phyloP scores from a whole-genome alignment of 2,329 filamentous ascomycete genomes.

The Capronia coronata region DNA sequence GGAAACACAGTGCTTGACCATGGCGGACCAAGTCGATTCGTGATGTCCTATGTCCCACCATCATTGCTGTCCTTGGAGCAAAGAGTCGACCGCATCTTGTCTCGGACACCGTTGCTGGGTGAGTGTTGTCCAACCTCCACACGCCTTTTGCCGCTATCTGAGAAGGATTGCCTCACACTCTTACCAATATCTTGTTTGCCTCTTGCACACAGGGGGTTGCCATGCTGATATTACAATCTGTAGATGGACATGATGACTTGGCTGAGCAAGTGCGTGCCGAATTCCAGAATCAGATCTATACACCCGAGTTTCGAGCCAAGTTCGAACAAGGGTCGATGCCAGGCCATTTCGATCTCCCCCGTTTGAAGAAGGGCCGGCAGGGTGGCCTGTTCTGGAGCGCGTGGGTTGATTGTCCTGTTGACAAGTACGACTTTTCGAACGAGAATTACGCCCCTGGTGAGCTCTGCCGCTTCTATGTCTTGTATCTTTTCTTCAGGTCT shows the following conservation, averaged over 20 bases:
- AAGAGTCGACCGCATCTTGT: slow-evolving; percentile 41
- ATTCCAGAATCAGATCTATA: slow-evolving; percentile 73
- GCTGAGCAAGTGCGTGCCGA: slow-evolving; percentile 61
- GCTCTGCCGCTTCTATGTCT: neutral
- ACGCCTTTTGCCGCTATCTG: too few species aligned
- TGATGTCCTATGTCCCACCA: slow-evolving; percentile 4
- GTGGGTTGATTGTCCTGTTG: slow-evolving; percentile 66
- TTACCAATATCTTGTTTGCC: too few species aligned
- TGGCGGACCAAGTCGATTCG: neutral
- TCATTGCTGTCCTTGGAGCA: slow-evolving; percentile 29
- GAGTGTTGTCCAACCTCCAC: slow-evolving; percentile 1
- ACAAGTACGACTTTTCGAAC: slow-evolving; percentile 42
- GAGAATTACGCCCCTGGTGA: slow-evolving; percentile 22
- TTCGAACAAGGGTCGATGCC: slow-evolving; percentile 65
- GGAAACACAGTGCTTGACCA: neutral
- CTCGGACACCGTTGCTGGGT: slow-evolving; percentile 48
- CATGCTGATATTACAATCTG: neutral
- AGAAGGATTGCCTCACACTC: too few species aligned
- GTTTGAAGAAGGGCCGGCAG: slow-evolving; percentile 56
- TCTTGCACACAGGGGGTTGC: too few species aligned
- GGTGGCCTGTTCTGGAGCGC: slow-evolving; percentile 92
- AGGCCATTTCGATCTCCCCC: slow-evolving; percentile 70
- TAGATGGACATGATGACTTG: slow-evolving; percentile 77
- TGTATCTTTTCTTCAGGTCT: too few species aligned
- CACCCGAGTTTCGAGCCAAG: slow-evolving; percentile 60